Evolutionary conservation across 192 early-diverging fungal species (phyloP).

Genomic region (Oehlia diaphana): DNA sequence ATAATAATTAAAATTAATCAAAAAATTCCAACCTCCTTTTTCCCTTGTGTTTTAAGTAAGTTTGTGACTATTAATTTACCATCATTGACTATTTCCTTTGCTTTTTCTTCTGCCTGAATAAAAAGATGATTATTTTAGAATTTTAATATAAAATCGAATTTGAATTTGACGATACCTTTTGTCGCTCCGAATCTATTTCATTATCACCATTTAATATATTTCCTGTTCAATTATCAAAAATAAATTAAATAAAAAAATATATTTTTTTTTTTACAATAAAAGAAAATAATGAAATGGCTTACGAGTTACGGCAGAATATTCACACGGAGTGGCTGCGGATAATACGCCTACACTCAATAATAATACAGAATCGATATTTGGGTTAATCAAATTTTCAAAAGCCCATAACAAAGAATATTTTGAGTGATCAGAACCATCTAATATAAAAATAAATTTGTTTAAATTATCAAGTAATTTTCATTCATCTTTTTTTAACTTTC

Average conservation of each 20-base stretch:
- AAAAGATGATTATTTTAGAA: neutral
- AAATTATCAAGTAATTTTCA: neutral
- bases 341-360: slow-evolving; percentile 16
- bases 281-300: neutral
- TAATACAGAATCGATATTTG: neutral
- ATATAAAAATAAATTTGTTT: neutral
- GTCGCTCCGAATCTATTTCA: neutral
- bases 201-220: slow-evolving; percentile 2
- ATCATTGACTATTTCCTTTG: neutral
- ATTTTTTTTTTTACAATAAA: no score
- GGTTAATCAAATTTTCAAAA: slow-evolving; percentile 11
- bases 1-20: neutral
- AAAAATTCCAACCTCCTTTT: neutral
- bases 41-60: neutral
- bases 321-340: neutral
- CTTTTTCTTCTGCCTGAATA: neutral
- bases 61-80: neutral
- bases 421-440: slow-evolving; percentile 17
- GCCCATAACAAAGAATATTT: slow-evolving; percentile 14
- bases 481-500: no score
- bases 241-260: neutral
- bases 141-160: no score
- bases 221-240: neutral
- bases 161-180: neutral
- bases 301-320: slow-evolving; percentile 24